Conservation (phyloP, 345 rosid genomes). For the Gossypium mustelinum region DNA sequence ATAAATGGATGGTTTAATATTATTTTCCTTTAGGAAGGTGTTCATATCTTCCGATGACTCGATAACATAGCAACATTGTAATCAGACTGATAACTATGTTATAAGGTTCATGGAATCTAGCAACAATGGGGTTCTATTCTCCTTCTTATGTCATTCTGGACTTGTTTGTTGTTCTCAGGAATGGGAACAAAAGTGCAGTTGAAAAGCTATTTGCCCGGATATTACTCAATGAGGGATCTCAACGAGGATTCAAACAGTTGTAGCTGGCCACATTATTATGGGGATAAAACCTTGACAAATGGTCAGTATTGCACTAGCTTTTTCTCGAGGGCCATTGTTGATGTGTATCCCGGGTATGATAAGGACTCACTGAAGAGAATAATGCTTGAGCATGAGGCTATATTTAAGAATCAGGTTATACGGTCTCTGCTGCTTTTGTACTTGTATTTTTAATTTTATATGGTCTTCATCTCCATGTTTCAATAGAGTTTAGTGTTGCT, state of each 20-base stretch:
- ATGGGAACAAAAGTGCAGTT: conserved; percentile 77
- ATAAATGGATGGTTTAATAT: neutral
- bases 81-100: neutral
- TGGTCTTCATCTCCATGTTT: conserved; percentile 4
- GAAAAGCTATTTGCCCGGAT: conserved; percentile 60
- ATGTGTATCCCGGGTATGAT: conserved; percentile 45
- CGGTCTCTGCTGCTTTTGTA: conserved; percentile 1
- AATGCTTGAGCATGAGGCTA: conserved; percentile 83
- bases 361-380: conserved; percentile 60
- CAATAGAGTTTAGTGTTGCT: conserved; percentile 17
- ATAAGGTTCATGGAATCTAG: neutral
- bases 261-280: conserved; percentile 53
- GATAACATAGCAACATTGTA: neutral
- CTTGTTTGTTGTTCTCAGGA: conserved; percentile 39
- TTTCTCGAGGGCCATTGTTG: conserved; percentile 37
- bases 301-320: conserved; percentile 49
- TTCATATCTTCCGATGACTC: neutral
- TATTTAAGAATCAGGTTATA: conserved; percentile 75
- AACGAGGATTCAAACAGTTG: conserved; percentile 58
- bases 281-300: conserved; percentile 42
- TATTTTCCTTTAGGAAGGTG: too few relatives aligned
- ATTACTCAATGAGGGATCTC: conserved; percentile 67
- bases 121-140: neutral
- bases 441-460: neutral
- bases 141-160: neutral